A percentile compares a stretch with the other conserved stretches of the same genome.
phyloP scores from a whole-genome alignment of 495 filamentous ascomycete species.

The Penicillium bialowiezense region DNA sequence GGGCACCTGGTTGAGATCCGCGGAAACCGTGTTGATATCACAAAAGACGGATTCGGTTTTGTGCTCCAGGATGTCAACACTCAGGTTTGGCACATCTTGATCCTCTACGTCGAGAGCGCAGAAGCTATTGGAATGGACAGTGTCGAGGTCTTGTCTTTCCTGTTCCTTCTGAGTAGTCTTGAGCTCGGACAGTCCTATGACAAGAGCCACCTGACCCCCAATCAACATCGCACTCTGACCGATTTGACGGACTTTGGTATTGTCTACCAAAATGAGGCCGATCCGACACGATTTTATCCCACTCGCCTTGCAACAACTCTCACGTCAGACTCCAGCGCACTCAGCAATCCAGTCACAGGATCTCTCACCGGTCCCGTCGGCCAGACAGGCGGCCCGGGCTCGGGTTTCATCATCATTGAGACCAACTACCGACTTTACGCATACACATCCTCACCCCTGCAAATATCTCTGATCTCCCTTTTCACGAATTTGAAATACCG shows the following conservation, averaged over 20 bases:
- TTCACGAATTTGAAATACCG: constrained; percentile 82
- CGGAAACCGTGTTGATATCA: constrained; percentile 64
- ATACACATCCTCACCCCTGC: constrained; percentile 87
- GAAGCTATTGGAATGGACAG: constrained; percentile 75
- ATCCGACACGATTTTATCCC: constrained; percentile 76
- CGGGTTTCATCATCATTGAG: constrained; percentile 90
- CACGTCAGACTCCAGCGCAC: constrained; percentile 72
- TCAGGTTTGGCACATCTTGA: constrained; percentile 92
- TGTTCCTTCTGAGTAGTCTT: constrained; percentile 92
- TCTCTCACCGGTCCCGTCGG: constrained; percentile 34
- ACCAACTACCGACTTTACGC: constrained; percentile 99
- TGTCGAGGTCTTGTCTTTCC: constrained; percentile 90
- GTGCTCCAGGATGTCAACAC: constrained; percentile 92
- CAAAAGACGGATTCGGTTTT: constrained; percentile 89
- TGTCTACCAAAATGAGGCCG: constrained; percentile 65
- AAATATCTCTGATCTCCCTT: constrained; percentile 90
- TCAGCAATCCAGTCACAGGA: constrained; percentile 41
- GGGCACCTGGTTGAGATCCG: constrained; percentile 75
- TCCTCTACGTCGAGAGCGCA: constrained; percentile 89
- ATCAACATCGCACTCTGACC: constrained; percentile 81
- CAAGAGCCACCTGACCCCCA: constrained; percentile 70
- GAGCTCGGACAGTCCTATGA: constrained; percentile 89
- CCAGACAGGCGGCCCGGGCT: constrained; percentile 44
- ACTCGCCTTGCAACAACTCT: constrained; percentile 93
- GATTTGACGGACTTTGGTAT: constrained; percentile 89